Evolutionary conservation across 2,329 filamentous ascomycete genomes (phyloP).

Genomic region (Cladosporium sp.): DNA sequence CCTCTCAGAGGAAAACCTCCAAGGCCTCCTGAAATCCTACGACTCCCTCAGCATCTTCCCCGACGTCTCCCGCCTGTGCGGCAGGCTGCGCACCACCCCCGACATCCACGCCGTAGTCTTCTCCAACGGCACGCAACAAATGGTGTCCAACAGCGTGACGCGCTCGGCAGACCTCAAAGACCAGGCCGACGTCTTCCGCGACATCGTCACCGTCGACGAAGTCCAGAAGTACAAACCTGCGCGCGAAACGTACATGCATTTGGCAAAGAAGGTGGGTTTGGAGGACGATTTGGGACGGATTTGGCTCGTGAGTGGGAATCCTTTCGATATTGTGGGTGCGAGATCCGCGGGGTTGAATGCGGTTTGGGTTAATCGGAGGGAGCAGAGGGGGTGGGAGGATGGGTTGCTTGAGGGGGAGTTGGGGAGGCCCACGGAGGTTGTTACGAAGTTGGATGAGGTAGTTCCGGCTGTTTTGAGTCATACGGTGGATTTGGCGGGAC

Average conservation of each 20-base stretch:
- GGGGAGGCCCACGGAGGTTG: constrained; percentile 50
- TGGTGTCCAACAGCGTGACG: constrained; percentile 58
- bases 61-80: constrained; percentile 55
- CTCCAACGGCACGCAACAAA: constrained; percentile 62
- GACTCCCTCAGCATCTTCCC: constrained; percentile 60
- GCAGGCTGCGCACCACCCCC: constrained; percentile 37
- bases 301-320: constrained; percentile 68
- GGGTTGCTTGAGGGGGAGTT: constrained; percentile 43
- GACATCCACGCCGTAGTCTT: constrained; percentile 58
- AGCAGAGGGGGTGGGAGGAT: constrained; percentile 60
- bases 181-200: constrained; percentile 46
- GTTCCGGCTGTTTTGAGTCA: constrained; percentile 29
- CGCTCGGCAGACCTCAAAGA: constrained; percentile 53
- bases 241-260: constrained; percentile 55
- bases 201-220: constrained; percentile 58
- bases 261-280: constrained; percentile 50
- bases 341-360: constrained; percentile 56
- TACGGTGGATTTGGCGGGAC: constrained; percentile 4
- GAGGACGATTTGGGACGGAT: constrained; percentile 45
- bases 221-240: constrained; percentile 61
- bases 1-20: constrained; percentile 42
- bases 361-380: constrained; percentile 62
- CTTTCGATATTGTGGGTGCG: constrained; percentile 68
- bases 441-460: constrained; percentile 54
- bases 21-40: constrained; percentile 58